Conservation (phyloP, 805 yeast species). For the Suhomyces kilbournensis region DNA sequence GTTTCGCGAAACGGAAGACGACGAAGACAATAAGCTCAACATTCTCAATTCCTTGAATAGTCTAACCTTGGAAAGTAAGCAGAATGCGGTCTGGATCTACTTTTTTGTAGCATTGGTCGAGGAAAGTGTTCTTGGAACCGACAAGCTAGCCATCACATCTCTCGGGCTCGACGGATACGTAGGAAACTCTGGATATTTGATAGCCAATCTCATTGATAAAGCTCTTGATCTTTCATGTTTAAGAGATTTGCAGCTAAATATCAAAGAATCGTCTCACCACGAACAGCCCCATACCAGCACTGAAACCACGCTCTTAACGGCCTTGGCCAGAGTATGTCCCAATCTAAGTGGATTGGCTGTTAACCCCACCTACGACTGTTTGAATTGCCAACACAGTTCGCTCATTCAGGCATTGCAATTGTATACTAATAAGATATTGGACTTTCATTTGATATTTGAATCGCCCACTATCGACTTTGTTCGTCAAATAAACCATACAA, state of each 20-base stretch:
- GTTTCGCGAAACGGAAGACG: slow-evolving; percentile 12
- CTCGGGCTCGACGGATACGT: slow-evolving; percentile 24
- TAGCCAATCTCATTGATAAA: slow-evolving; percentile 8
- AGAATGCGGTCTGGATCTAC: slow-evolving; percentile 18
- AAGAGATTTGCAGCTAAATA: slow-evolving; percentile 11
- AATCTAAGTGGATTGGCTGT: slow-evolving; percentile 8
- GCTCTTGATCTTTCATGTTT: slow-evolving; percentile 14
- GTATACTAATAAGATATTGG: slow-evolving; percentile 8
- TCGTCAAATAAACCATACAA: slow-evolving; percentile 6
- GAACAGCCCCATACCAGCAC: slow-evolving; percentile 12
- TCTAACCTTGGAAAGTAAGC: not conserved
- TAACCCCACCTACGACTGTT: slow-evolving; percentile 20
- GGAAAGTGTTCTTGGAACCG: not conserved
- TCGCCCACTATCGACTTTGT: slow-evolving; percentile 9
- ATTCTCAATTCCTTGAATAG: slow-evolving; percentile 13
- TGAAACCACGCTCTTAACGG: slow-evolving; percentile 10
- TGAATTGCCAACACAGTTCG: slow-evolving; percentile 16
- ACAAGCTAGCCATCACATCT: slow-evolving; percentile 6
- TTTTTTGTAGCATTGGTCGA: slow-evolving; percentile 14
- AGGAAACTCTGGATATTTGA: slow-evolving; percentile 10
- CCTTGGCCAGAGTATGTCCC: slow-evolving; percentile 9
- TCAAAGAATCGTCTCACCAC: slow-evolving; percentile 22
- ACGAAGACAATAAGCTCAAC: slow-evolving; percentile 11
- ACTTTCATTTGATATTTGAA: slow-evolving; percentile 13
- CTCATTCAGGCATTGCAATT: slow-evolving; percentile 4